These are phyloP conservation scores for Sporothrix sp. DNA, from an alignment of 2,329 filamentous ascomycete species.

Conservation along the genomic window DNA sequence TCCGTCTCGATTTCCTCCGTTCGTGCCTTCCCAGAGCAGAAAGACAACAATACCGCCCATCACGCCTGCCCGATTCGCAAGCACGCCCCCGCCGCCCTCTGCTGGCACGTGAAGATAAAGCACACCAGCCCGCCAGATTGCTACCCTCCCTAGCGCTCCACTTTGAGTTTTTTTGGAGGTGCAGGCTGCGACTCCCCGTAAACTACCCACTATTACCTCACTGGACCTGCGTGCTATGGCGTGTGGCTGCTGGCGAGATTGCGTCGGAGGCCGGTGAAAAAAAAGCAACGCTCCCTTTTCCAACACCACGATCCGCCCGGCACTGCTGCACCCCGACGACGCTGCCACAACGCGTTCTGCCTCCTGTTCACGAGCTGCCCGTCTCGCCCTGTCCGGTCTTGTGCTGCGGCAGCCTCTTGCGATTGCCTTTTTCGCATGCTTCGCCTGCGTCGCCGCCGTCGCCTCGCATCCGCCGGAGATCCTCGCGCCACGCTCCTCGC, in stretches of 20 bases:
- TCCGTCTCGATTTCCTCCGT: background rate
- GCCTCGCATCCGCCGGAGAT: too few species aligned
- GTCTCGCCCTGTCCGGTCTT: too few species aligned
- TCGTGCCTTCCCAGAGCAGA: background rate
- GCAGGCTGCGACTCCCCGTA: slow-evolving; percentile 1
- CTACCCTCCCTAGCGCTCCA: background rate
- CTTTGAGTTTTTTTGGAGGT: slow-evolving; percentile 5
- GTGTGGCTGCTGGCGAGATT: slow-evolving; percentile 7
- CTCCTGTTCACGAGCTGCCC: too few species aligned
- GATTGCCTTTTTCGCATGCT: too few species aligned
- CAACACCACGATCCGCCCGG: background rate
- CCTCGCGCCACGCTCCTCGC: too few species aligned
- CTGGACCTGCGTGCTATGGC: background rate
- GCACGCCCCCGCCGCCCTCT: background rate
- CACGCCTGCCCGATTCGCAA: background rate
- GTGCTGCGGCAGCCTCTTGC: too few species aligned
- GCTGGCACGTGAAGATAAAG: slow-evolving; percentile 10
- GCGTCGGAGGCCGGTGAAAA: slow-evolving; percentile 4
- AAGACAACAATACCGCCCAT: too few species aligned
- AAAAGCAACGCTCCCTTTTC: background rate
- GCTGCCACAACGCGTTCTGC: background rate
- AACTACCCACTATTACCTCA: background rate
- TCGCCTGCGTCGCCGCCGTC: too few species aligned
- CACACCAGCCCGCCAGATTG: background rate
- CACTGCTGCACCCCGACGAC: background rate